Evolutionary conservation across 805 yeast genomes (phyloP), one percentile per base, ranked within the genome.

Genomic region (Zygosaccharomyces lentus): DNA sequence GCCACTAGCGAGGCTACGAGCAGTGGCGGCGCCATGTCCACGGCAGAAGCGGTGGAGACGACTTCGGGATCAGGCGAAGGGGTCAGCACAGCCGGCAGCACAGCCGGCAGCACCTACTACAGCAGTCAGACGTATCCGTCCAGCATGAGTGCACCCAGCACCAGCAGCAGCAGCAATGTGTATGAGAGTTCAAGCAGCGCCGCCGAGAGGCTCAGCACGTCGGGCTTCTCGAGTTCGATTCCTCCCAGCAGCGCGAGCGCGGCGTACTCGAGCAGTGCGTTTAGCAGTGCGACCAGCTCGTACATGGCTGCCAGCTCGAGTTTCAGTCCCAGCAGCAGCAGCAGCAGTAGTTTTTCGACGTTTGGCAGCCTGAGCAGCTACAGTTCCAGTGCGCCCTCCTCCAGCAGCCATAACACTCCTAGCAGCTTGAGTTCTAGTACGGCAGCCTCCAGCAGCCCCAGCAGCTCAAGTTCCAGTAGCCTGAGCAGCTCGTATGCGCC

Each of bases 101-200:
- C 15, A 32, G 16, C 13, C 49, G n/a, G 29, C 45, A 32, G n/a
- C 35, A 16, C 19, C 34, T 9, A 21, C 41, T 19, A 37, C 35
- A 30, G 29, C 47, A 29, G 17, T 35, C 8, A 24, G 29, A 8
- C 21, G 42, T 12, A 29, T 13, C n/a, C 42, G 1, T 24, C 50
- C 2, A 43, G 48, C 23, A 15, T 52, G 3, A 13, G 43, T n/a
- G 23, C 53, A n/a, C n/a, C 45, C 23, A 6, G 47, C 8, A 41
- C 47, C 17, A 39, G 21, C 9, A 19, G 48, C 9, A 31, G 26
- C n/a, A 19, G 43, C 19, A 27, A 16, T 16, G 29, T 5, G 5
- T 17, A 34, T 10, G 16, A 6, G 6, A 34, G 16, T 10, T 10
- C n/a, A 12, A 34, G 16, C 5, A 34, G 19, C 21, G 21, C 21